phyloP scores from a whole-genome alignment of 2,329 filamentous ascomycete species.

The Fusarium mundagurra region DNA sequence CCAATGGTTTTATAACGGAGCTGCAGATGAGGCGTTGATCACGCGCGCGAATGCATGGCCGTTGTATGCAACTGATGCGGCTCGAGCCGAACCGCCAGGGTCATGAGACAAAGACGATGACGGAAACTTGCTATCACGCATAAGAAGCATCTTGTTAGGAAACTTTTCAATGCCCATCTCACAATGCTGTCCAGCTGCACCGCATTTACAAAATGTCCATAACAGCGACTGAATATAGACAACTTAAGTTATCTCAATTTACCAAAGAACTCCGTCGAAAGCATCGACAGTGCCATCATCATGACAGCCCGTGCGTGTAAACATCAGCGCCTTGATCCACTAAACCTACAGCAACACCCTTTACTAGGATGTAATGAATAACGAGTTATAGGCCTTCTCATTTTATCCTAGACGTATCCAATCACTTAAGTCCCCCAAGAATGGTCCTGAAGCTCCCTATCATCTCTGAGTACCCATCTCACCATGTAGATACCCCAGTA shows the following conservation, averaged over 20 bases:
- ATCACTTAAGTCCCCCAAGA: no score
- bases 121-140: neutral
- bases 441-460: neutral
- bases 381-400: neutral
- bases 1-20: neutral
- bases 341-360: neutral
- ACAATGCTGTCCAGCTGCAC: neutral
- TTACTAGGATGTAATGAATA: rapidly evolving
- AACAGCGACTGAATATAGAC: neutral
- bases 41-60: neutral
- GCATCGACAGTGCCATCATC: neutral
- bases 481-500: no score
- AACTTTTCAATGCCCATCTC: neutral
- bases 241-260: neutral
- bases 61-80: neutral
- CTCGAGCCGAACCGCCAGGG: neutral
- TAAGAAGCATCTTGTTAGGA: no score
- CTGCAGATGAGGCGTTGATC: neutral
- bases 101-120: neutral
- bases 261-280: neutral
- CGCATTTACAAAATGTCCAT: neutral
- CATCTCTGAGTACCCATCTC: no score
- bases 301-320: neutral
- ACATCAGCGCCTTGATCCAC: neutral
- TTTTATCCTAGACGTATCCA: neutral